phyloP scores from a whole-genome alignment of 805 yeast species.

The Kodamaea jinghongensis region DNA sequence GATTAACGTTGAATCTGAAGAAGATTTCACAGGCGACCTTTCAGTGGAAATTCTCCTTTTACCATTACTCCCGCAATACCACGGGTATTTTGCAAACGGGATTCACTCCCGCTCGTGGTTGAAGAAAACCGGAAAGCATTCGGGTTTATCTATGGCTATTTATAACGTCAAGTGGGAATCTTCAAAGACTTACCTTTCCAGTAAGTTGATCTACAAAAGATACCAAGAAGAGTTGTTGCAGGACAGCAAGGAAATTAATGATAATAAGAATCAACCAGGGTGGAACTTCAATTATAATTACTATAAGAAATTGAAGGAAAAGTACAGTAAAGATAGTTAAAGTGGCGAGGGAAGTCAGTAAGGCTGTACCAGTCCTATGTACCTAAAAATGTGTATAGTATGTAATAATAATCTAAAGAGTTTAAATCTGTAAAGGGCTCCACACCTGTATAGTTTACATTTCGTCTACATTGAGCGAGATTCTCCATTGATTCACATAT shows the following conservation, averaged over 20 bases:
- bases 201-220: conserved; percentile 27
- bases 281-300: conserved; percentile 34
- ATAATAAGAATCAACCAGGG: conserved; percentile 17
- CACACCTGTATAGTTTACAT: no score
- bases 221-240: conserved; percentile 24
- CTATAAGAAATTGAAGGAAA: conserved; percentile 27
- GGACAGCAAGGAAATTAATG: conserved; percentile 17
- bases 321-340: conserved; percentile 15
- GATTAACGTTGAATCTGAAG: conserved; percentile 10
- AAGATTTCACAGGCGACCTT: conserved; percentile 41
- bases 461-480: no score
- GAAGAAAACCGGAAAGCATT: conserved; percentile 47
- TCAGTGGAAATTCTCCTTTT: conserved; percentile 59
- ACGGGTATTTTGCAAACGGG: conserved; percentile 65
- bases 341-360: not conserved
- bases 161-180: conserved; percentile 51
- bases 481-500: no score
- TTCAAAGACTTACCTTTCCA: conserved; percentile 28
- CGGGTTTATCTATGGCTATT: conserved; percentile 73
- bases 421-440: no score
- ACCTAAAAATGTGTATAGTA: no score
- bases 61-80: conserved; percentile 65
- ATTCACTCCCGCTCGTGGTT: conserved; percentile 76
- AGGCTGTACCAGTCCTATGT: not conserved
- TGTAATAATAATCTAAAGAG: no score